Percentiles rank a stretch among this genome's conserved stretches.
phyloP scores from a whole-genome alignment of 208 protist species.

The Leishmania lainsoni region DNA sequence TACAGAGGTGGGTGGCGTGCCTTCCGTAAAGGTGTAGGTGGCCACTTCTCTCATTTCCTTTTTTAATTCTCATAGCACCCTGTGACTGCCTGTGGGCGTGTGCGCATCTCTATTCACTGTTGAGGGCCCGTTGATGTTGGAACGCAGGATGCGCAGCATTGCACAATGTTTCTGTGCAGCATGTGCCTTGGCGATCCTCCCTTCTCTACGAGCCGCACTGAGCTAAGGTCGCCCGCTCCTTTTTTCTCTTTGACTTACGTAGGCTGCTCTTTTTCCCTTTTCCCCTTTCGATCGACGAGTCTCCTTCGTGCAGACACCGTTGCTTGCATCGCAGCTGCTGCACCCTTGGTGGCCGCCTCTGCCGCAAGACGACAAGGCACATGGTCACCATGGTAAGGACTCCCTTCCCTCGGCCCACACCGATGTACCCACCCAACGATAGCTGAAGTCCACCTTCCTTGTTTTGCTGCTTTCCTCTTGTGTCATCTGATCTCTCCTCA shows the following conservation, averaged over 20 bases:
- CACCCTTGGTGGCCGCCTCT: neutral
- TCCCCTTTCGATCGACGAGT: neutral
- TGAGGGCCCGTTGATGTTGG: neutral
- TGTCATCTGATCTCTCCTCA: neutral
- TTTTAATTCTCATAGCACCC: neutral
- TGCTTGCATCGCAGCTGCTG: neutral
- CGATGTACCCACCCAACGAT: neutral
- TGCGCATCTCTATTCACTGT: neutral
- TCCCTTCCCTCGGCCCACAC: neutral
- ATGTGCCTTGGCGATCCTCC: neutral
- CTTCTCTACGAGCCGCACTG: neutral
- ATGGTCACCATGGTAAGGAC: neutral
- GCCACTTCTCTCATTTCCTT: neutral
- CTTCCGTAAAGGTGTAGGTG: neutral
- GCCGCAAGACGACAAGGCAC: neutral
- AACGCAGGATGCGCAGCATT: neutral
- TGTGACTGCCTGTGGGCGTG: neutral
- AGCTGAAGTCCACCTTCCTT: neutral
- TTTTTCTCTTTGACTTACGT: neutral
- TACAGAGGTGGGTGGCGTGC: neutral
- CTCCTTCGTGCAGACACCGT: neutral
- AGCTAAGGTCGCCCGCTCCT: neutral
- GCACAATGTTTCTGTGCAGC: constrained; percentile 7
- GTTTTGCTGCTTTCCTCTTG: neutral
- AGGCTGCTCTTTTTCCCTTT: neutral